phyloP scores from a whole-genome alignment of 2,329 filamentous ascomycete species.

The Daldinia sp. region DNA sequence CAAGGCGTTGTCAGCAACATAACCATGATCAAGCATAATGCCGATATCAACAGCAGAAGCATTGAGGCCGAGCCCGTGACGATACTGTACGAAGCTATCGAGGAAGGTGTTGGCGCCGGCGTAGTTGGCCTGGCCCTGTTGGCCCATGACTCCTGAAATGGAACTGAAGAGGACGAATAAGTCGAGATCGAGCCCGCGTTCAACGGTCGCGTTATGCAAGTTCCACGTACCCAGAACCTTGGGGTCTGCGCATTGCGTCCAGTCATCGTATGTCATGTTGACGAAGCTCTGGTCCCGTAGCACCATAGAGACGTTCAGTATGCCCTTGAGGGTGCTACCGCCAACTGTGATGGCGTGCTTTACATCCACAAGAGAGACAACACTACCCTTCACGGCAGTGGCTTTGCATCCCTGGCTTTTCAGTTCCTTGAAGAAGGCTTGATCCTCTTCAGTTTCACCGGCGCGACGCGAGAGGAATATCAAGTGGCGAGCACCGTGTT shows the following conservation, averaged over 20 bases:
- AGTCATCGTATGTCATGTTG: neutral
- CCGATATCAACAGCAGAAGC: constrained; percentile 54
- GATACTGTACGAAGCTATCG: constrained; percentile 50
- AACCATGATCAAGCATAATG: constrained; percentile 53
- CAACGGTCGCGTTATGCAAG: neutral
- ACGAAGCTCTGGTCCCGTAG: neutral
- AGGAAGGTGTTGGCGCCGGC: constrained; percentile 54
- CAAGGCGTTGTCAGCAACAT: constrained; percentile 41
- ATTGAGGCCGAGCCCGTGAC: constrained; percentile 46
- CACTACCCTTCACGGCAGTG: neutral
- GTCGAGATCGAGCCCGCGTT: constrained; percentile 41
- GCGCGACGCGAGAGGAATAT: constrained; percentile 9
- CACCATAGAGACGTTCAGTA: constrained; percentile 5
- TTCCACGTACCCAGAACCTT: constrained; percentile 12
- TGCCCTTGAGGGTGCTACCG: neutral
- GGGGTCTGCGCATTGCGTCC: neutral
- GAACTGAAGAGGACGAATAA: constrained; percentile 53
- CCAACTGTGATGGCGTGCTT: neutral
- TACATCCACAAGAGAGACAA: neutral
- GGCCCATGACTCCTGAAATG: constrained; percentile 45
- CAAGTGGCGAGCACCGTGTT: neutral
- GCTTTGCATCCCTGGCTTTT: neutral
- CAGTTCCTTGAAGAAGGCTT: constrained; percentile 1
- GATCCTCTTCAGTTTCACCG: neutral
- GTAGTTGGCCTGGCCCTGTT: constrained; percentile 52